Conservation (phyloP, 176 grass and related monocot species). For the Carex pumila region DNA sequence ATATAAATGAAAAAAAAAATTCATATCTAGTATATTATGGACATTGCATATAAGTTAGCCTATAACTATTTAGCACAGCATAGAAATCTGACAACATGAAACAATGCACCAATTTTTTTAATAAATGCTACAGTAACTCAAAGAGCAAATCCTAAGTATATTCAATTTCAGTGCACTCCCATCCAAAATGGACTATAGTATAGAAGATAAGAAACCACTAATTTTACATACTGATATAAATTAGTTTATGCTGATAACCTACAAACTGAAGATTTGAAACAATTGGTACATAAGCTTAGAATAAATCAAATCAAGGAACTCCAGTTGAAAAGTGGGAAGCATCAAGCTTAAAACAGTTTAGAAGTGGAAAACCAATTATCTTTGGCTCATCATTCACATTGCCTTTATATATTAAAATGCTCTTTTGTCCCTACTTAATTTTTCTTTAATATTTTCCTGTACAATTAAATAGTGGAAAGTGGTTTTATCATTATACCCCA, state of each 20-base stretch:
- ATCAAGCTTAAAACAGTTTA: background rate
- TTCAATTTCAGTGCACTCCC: background rate
- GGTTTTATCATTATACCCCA: background rate
- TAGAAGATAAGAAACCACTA: background rate
- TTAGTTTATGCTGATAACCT: background rate
- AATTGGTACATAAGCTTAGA: background rate
- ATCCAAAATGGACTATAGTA: background rate
- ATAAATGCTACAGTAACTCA: background rate
- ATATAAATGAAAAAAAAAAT: background rate
- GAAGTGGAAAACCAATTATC: background rate
- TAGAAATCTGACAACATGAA: conserved; percentile 6
- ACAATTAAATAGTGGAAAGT: background rate
- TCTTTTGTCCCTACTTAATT: background rate
- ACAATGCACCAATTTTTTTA: background rate
- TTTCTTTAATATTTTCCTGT: background rate
- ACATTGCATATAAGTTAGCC: background rate
- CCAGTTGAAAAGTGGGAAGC: background rate
- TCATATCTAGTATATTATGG: background rate
- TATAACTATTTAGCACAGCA: background rate
- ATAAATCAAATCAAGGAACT: background rate
- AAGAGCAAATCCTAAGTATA: background rate
- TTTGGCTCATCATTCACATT: background rate
- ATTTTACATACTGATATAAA: background rate
- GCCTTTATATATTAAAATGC: background rate
- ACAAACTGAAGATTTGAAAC: background rate